Evolutionary conservation across 2,329 filamentous ascomycete genomes (phyloP), one percentile per base, ranked within the genome.

Genomic region (Xylariaceae sp.): DNA sequence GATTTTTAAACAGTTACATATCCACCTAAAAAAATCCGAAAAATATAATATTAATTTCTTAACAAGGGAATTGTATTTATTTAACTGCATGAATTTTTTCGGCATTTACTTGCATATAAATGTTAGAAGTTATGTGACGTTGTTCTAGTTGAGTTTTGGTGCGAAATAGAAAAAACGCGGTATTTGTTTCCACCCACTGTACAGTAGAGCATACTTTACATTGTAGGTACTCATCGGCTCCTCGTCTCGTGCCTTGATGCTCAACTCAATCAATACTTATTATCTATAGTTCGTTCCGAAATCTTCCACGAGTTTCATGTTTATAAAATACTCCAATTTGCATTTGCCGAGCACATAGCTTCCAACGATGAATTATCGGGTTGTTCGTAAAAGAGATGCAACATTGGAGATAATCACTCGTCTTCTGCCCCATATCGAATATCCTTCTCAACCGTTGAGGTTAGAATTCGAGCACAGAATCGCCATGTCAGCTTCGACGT

Each of bases 331-430:
- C 53, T 39, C 46, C 47, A 53, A 56, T 23, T 49, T 23, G 16
- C 34, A 53, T 53, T 11, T 60, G 23, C 57, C 57, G 53, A 56
- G 36, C 24, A 17, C 12, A 21, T 16, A 29, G 23, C 39, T 29
- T 3, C 7, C 11, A 4, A 41, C 50, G 50, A 58, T 46, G 44
- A 54, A 54, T 40, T 54, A 24, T 58, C 56, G 56, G 50, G 14
- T 46, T 3, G 31, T 34, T n/a, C 6, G 29, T 33, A 17, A 14
- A 23, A 12, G 7, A 43, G 31, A 53, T 37, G 14, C 6, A 12
- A 53, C 49, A 37, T 41, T 39, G 5, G 16, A 44, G n/a, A n/a
- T n/a, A 7, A 28, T 11, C 4, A 7, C 6, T 7, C 14, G 19
- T 39, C 11, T 29, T 19, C 40, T 14, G 24, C 21, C 17, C 12